These are phyloP conservation scores for Penicillium waksmanii DNA, from an alignment of 495 filamentous ascomycete species.

Conservation along the genomic window DNA sequence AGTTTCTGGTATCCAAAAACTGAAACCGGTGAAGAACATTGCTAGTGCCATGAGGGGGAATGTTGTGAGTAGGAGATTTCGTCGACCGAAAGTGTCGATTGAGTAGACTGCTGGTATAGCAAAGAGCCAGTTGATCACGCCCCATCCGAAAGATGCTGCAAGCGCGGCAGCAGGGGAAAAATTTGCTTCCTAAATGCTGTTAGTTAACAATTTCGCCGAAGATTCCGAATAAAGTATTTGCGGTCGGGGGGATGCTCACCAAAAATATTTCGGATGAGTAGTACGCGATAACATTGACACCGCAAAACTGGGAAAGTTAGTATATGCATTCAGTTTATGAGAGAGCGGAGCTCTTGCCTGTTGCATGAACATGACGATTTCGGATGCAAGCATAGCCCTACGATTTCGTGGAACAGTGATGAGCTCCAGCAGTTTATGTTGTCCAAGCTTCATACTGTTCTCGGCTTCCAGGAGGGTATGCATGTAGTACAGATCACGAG, in stretches of 20 bases:
- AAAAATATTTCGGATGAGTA: slow-evolving; percentile 59
- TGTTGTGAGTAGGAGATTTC: slow-evolving; percentile 75
- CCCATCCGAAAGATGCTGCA: slow-evolving; percentile 71
- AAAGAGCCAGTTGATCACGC: slow-evolving; percentile 79
- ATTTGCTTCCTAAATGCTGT: slow-evolving; percentile 29
- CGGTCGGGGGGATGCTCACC: slow-evolving; percentile 8
- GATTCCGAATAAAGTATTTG: background rate
- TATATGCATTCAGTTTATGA: background rate
- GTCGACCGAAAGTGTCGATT: slow-evolving; percentile 82
- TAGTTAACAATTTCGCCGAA: background rate
- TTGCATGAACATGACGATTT: slow-evolving; percentile 87
- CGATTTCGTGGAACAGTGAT: slow-evolving; percentile 77
- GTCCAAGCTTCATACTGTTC: slow-evolving; percentile 58
- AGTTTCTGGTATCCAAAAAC: slow-evolving; percentile 68
- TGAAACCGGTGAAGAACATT: slow-evolving; percentile 80
- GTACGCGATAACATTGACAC: slow-evolving; percentile 66
- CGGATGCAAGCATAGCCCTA: slow-evolving; percentile 72
- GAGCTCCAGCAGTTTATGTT: slow-evolving; percentile 68
- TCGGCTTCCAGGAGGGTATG: slow-evolving; percentile 72
- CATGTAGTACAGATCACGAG: slow-evolving; percentile 83
- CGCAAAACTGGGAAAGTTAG: slow-evolving; percentile 47
- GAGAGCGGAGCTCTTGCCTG: slow-evolving; percentile 52
- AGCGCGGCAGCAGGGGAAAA: slow-evolving; percentile 61
- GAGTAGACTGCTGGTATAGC: slow-evolving; percentile 78
- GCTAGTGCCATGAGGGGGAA: slow-evolving; percentile 77